Evolutionary conservation across 2,329 filamentous ascomycete species (phyloP).

Genomic region (Sporothrix mexicana): DNA sequence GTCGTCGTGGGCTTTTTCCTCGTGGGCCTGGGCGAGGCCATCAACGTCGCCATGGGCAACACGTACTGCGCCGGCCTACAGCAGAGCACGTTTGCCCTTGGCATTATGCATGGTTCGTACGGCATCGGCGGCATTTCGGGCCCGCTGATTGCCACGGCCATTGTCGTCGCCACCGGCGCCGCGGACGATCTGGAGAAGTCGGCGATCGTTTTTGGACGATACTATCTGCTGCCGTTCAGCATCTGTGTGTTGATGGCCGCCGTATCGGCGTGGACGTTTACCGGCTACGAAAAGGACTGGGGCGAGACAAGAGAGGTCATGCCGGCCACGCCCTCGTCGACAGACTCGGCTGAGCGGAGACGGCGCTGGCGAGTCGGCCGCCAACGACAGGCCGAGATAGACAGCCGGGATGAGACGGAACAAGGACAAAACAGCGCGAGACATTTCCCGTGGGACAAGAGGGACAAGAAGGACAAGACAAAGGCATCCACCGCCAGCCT

Average conservation of each 20-base stretch:
- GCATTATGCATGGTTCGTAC: slow-evolving; percentile 70
- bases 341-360: background rate
- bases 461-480: background rate
- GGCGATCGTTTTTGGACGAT: slow-evolving; percentile 52
- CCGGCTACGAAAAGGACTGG: slow-evolving; percentile 68
- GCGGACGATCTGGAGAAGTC: slow-evolving; percentile 27
- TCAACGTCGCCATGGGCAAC: slow-evolving; percentile 64
- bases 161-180: slow-evolving; percentile 65
- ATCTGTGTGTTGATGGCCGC: slow-evolving; percentile 62
- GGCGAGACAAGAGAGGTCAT: slow-evolving; percentile 16
- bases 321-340: slow-evolving; percentile 39
- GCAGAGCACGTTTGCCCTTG: slow-evolving; percentile 61
- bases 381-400: slow-evolving; percentile 36
- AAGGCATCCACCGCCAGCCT: too few species aligned
- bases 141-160: slow-evolving; percentile 74
- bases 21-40: slow-evolving; percentile 63
- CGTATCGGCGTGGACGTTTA: slow-evolving; percentile 71
- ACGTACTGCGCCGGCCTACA: slow-evolving; percentile 50
- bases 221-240: slow-evolving; percentile 71
- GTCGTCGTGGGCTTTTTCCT: slow-evolving; percentile 73
- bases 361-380: slow-evolving; percentile 19
- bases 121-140: slow-evolving; percentile 69
- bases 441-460: background rate
- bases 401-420: background rate
- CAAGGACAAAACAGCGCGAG: background rate